Conservation (phyloP, 768 basidiomycete genomes). For the Trametes gibbosa region DNA sequence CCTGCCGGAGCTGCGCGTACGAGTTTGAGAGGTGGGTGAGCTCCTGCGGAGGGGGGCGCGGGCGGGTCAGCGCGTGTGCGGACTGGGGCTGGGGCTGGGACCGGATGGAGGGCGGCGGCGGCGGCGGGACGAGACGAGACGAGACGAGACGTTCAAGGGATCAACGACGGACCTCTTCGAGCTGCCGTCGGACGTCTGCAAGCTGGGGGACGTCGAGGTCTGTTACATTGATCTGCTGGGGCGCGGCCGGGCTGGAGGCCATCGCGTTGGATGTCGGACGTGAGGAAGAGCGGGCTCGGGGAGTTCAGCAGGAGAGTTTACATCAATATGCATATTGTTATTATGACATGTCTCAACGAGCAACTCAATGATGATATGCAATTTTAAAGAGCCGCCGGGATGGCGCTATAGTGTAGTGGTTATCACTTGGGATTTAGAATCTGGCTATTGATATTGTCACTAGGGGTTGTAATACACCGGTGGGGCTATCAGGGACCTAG, state of each 20-base stretch:
- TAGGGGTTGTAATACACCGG: no score
- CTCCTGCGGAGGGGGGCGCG: conserved; percentile 54
- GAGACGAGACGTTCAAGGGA: no score
- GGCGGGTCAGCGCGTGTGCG: not conserved
- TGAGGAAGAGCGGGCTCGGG: not conserved
- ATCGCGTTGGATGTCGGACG: conserved; percentile 17
- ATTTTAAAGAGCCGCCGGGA: no score
- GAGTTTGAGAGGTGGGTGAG: conserved; percentile 88
- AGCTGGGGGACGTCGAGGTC: conserved; percentile 88
- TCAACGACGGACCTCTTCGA: conserved; percentile 71
- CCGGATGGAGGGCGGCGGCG: no score
- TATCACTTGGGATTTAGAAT: conserved; percentile 10
- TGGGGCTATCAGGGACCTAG: no score
- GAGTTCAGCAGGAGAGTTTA: no score
- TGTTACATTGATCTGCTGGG: conserved; percentile 72
- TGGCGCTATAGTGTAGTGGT: conserved; percentile 9
- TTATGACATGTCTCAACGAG: no score
- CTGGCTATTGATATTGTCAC: no score
- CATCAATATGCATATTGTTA: no score
- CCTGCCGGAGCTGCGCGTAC: conserved; percentile 89
- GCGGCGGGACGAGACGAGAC: no score
- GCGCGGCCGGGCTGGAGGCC: conserved; percentile 35
- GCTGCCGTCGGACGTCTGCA: conserved; percentile 83
- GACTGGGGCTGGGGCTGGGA: no score
- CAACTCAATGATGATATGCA: no score